A percentile compares a stretch with the other conserved stretches of the same genome.
Conservation (phyloP, 2,329 filamentous ascomycete species). For the Fusarium buharicum region DNA sequence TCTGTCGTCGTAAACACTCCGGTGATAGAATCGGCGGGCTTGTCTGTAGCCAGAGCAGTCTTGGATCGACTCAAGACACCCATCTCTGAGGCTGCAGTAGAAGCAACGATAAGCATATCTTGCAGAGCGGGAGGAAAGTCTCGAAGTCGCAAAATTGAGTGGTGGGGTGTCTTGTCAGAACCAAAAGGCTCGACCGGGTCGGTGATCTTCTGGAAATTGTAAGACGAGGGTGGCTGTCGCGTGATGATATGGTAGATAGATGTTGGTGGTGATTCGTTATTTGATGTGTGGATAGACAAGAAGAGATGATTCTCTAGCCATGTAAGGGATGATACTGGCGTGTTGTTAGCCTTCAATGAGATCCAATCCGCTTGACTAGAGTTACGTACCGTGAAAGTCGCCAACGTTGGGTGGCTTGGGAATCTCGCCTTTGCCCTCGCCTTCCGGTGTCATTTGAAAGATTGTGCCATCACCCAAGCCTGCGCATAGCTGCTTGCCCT, state of each 20-base stretch:
- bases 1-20: slow-evolving; percentile 79
- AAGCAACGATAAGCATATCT: slow-evolving; percentile 84
- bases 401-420: slow-evolving; percentile 77
- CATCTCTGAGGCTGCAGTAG: slow-evolving; percentile 81
- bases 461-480: slow-evolving; percentile 84
- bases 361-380: background rate
- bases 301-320: slow-evolving; percentile 94
- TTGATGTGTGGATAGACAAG: slow-evolving; percentile 79
- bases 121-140: slow-evolving; percentile 83
- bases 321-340: slow-evolving; percentile 76
- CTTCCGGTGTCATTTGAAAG: slow-evolving; percentile 85
- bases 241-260: slow-evolving; percentile 85
- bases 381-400: slow-evolving; percentile 72
- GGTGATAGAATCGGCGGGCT: slow-evolving; percentile 67
- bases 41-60: slow-evolving; percentile 70
- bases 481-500: slow-evolving; percentile 91
- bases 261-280: slow-evolving; percentile 65
- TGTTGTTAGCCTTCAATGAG: slow-evolving; percentile 11
- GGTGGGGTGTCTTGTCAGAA: slow-evolving; percentile 74
- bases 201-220: slow-evolving; percentile 77
- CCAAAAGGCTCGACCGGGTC: slow-evolving; percentile 81
- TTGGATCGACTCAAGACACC: slow-evolving; percentile 81
- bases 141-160: slow-evolving; percentile 80
- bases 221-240: slow-evolving; percentile 68
- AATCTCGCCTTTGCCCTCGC: slow-evolving; percentile 79